These are phyloP conservation scores for Pisolithus orientalis DNA, from an alignment of 768 basidiomycete genomes.

Conservation along the genomic window DNA sequence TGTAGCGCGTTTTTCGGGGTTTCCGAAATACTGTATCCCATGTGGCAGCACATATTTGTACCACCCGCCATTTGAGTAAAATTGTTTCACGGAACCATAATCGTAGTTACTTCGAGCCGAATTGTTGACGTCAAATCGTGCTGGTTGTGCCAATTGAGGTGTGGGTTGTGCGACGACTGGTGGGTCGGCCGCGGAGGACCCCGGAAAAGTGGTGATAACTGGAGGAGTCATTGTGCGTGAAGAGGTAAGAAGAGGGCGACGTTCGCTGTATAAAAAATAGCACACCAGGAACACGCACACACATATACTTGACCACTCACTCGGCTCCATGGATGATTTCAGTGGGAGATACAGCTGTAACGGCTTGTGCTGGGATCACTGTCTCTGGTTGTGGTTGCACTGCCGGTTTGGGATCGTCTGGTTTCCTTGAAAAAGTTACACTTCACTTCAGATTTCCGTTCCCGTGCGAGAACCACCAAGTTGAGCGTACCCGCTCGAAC, in stretches of 20 bases:
- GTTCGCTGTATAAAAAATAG: slow-evolving; percentile 36
- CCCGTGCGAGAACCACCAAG: slow-evolving; percentile 7
- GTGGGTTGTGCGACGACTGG: slow-evolving; percentile 19
- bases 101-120: slow-evolving; percentile 20
- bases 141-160: slow-evolving; percentile 22
- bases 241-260: slow-evolving; percentile 39
- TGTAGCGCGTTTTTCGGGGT: slow-evolving; percentile 53
- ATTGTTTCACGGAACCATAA: slow-evolving; percentile 21
- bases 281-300: neutral
- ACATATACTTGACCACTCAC: slow-evolving; percentile 10
- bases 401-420: slow-evolving; percentile 18
- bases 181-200: slow-evolving; percentile 12
- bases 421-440: slow-evolving; percentile 5
- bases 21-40: slow-evolving; percentile 61
- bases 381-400: neutral
- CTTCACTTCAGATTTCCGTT: neutral
- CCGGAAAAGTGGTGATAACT: slow-evolving; percentile 18
- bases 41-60: slow-evolving; percentile 70
- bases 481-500: slow-evolving; percentile 12
- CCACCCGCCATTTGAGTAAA: slow-evolving; percentile 51
- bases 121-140: slow-evolving; percentile 21
- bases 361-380: slow-evolving; percentile 6
- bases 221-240: slow-evolving; percentile 28
- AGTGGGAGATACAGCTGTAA: slow-evolving; percentile 15
- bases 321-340: slow-evolving; percentile 26